Evolutionary conservation across 129 eudicot species (phyloP).

Genomic region (Ambrosia trifida): DNA sequence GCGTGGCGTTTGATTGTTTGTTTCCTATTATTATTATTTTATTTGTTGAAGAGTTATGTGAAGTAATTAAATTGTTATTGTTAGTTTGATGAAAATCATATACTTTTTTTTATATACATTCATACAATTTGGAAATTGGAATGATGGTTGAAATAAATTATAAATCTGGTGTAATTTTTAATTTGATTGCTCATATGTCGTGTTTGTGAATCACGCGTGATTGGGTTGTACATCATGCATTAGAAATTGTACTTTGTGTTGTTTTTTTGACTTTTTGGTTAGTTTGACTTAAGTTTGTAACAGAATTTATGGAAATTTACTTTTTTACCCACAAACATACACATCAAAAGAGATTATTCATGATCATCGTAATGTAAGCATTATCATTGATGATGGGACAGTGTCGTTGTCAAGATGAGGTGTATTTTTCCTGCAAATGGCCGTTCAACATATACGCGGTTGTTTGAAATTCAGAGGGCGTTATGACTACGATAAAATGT

Average conservation of each 20-base stretch:
- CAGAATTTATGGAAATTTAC: neutral
- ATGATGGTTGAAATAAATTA: conserved; percentile 7
- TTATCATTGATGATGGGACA: neutral
- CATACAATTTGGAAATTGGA: conserved; percentile 4
- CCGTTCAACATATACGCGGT: too few relatives aligned
- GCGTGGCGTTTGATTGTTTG: neutral
- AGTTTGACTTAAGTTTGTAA: conserved; percentile 1
- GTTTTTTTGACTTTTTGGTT: neutral
- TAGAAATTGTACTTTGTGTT: conserved; percentile 3
- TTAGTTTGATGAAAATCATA: conserved; percentile 23
- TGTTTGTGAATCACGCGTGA: conserved; percentile 11
- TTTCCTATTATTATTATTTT: conserved; percentile 21
- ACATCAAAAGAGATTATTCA: neutral
- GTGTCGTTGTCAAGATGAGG: neutral
- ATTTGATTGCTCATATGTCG: conserved; percentile 19
- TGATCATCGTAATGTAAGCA: neutral
- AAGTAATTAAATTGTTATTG: conserved; percentile 22
- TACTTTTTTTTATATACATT: conserved; percentile 21
- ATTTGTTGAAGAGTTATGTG: conserved; percentile 24
- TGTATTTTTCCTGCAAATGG: neutral
- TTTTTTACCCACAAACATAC: neutral
- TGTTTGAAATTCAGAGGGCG: too few relatives aligned
- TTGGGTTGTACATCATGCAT: conserved; percentile 3
- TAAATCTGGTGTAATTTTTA: conserved; percentile 22
- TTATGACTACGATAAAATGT: too few relatives aligned